Conservation (phyloP, 352 stramenopile species). For the Phytophthora quininea region DNA sequence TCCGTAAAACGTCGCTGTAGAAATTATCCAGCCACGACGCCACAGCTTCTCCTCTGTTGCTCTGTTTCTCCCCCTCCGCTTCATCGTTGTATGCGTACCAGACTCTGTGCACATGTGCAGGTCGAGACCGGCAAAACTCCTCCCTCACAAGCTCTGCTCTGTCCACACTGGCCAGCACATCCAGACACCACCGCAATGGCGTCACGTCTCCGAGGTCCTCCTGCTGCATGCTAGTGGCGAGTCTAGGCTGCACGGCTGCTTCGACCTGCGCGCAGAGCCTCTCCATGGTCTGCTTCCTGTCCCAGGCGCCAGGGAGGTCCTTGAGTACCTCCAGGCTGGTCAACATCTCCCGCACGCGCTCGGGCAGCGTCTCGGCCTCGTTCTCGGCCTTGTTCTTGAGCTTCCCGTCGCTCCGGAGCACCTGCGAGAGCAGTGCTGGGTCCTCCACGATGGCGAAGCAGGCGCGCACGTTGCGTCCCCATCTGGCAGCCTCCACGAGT, state of each 20-base stretch:
- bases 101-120: conserved; percentile 52
- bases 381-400: conserved; percentile 5
- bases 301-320: conserved; percentile 64
- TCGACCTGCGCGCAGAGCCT: conserved; percentile 65
- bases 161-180: conserved; percentile 59
- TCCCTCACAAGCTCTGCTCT: conserved; percentile 46
- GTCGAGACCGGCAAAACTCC: conserved; percentile 55
- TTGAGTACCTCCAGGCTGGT: conserved; percentile 64
- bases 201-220: conserved; percentile 49
- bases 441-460: conserved; percentile 59
- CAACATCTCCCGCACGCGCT: conserved; percentile 67
- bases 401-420: conserved; percentile 12
- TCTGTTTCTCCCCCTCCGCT: conserved; percentile 8
- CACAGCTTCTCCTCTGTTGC: conserved; percentile 28
- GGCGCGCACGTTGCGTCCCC: conserved; percentile 66
- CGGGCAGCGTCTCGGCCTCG: conserved; percentile 35
- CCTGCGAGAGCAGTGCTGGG: conserved; percentile 24
- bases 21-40: conserved; percentile 58
- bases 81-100: conserved; percentile 59
- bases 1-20: conserved; percentile 55
- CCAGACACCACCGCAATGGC: conserved; percentile 52
- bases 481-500: conserved; percentile 71
- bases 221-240: conserved; percentile 45
- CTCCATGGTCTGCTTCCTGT: conserved; percentile 59
- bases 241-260: conserved; percentile 46